phyloP scores from a whole-genome alignment of 371 early-diverging fungal genomes.

The Dichotomocladium elegans region DNA sequence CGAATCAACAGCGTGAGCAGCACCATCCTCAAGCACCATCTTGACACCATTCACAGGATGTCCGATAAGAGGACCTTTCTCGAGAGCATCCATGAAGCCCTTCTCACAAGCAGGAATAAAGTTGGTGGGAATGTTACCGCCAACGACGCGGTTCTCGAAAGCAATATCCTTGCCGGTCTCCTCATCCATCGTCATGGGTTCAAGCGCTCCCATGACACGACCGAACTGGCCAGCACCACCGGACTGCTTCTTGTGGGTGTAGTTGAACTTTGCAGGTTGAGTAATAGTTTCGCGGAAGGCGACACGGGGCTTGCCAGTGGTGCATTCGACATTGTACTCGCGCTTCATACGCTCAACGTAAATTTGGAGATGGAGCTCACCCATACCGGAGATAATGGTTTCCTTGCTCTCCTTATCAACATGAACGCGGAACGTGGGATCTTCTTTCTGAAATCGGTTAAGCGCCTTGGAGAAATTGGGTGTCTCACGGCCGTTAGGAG shows the following conservation, averaged over 20 bases:
- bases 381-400: conserved; percentile 92
- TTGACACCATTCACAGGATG: conserved; percentile 87
- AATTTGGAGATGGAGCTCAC: conserved; percentile 89
- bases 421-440: conserved; percentile 96
- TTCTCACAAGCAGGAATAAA: conserved; percentile 96
- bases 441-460: conserved; percentile 94
- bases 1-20: conserved; percentile 94
- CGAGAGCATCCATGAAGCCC: conserved; percentile 89
- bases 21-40: conserved; percentile 93
- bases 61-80: conserved; percentile 91
- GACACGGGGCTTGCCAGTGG: conserved; percentile 94
- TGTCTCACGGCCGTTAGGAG: conserved; percentile 87
- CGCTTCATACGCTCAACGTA: conserved; percentile 97
- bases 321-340: conserved; percentile 92
- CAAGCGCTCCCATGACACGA: conserved; percentile 88
- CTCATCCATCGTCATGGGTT: conserved; percentile 67
- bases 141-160: conserved; percentile 80
- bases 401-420: conserved; percentile 91
- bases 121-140: conserved; percentile 92
- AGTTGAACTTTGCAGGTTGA: conserved; percentile 77
- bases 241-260: conserved; percentile 98
- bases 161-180: conserved; percentile 54
- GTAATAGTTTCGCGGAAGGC: conserved; percentile 96
- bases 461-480: conserved; percentile 95
- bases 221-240: conserved; percentile 98